Conservation (phyloP, 2,329 filamentous ascomycete genomes). For the Botryotinia convoluta region DNA sequence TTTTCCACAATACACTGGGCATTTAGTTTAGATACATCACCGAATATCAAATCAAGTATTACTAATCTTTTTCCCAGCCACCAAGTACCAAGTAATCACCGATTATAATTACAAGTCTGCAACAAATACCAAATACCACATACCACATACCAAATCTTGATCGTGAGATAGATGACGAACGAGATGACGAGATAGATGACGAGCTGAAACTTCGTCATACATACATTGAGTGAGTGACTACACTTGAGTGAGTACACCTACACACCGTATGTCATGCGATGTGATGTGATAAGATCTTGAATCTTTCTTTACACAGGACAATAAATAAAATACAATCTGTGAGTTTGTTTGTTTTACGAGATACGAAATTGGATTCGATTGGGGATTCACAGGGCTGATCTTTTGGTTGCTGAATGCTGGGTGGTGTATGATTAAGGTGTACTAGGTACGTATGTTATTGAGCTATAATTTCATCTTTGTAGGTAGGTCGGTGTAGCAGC, state of each 20-base stretch:
- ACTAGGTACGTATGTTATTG: neutral
- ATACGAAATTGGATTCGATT: neutral
- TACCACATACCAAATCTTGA: neutral
- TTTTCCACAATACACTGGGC: neutral
- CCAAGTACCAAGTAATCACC: neutral
- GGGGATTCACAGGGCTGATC: neutral
- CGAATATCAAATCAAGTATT: neutral
- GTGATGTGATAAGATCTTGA: neutral
- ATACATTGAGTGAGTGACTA: neutral
- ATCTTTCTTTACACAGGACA: neutral
- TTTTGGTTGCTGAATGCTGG: neutral
- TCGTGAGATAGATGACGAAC: neutral
- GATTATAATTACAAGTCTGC: neutral
- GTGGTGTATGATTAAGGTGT: too few species aligned
- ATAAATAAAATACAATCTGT: too few species aligned
- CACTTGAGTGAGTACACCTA: neutral
- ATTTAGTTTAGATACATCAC: neutral
- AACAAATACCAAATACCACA: neutral
- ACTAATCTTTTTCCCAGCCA: neutral
- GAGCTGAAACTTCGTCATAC: neutral
- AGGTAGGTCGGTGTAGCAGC: neutral
- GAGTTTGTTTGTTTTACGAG: neutral
- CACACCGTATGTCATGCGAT: neutral
- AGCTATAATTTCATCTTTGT: neutral
- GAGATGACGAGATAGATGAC: neutral